Conservation (phyloP, 1,284 basidiomycete genomes). For the Phylloporus gajari region DNA sequence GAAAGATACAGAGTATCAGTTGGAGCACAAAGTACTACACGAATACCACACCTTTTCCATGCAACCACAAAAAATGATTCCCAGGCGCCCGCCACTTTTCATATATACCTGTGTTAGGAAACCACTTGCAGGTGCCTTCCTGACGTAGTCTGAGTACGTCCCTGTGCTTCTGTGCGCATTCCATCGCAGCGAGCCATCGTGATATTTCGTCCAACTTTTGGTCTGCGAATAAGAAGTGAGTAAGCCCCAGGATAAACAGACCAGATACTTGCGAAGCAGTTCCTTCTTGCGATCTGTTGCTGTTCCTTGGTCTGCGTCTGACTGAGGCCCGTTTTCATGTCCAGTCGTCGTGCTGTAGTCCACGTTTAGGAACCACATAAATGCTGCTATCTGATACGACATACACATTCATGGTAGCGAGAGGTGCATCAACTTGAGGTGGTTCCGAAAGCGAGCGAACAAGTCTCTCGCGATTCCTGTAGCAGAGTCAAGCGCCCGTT, state of each 20-base stretch:
- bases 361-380: background rate
- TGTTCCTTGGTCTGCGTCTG: background rate
- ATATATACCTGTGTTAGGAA: background rate
- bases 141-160: background rate
- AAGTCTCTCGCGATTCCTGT: background rate
- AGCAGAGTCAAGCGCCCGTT: background rate
- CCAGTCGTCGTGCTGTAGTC: background rate
- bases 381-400: background rate
- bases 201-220: background rate
- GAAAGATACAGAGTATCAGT: background rate
- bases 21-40: background rate
- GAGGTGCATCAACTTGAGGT: too few species aligned
- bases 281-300: background rate
- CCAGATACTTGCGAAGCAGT: background rate
- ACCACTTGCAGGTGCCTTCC: background rate
- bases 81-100: background rate
- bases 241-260: background rate
- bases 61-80: too few species aligned
- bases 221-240: conserved; percentile 5
- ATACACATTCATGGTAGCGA: background rate
- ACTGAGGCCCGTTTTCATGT: background rate
- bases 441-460: background rate
- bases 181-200: conserved; percentile 6
- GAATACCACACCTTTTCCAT: background rate
- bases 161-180: conserved; percentile 10